A percentile compares a stretch with the other conserved stretches of the same genome.
Conservation (phyloP, 2,329 filamentous ascomycete genomes). For the Aspergillus niger region DNA sequence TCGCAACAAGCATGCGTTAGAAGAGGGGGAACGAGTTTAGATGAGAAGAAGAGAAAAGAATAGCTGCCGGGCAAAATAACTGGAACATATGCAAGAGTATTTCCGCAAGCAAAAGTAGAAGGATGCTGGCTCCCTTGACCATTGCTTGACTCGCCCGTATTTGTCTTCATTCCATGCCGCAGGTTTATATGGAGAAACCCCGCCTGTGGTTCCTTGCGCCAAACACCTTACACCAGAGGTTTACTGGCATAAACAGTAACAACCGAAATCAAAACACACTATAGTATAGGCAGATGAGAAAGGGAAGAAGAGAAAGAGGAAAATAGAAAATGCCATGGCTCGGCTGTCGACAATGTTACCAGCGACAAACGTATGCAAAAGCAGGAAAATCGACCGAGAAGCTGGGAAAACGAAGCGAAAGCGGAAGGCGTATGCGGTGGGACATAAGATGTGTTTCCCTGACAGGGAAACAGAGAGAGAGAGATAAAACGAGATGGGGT, state of each 20-base stretch:
- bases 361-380: slow-evolving; percentile 25
- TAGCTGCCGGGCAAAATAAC: slow-evolving; percentile 15
- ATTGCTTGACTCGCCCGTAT: slow-evolving; percentile 16
- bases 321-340: slow-evolving; percentile 8
- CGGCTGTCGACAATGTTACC: slow-evolving; percentile 18
- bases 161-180: slow-evolving; percentile 21
- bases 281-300: slow-evolving; percentile 16
- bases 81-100: slow-evolving; percentile 17
- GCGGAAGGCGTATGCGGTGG: slow-evolving; percentile 5
- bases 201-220: slow-evolving; percentile 26
- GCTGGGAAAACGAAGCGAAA: slow-evolving; percentile 1
- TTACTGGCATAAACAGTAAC: slow-evolving; percentile 21
- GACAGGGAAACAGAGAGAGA: slow-evolving; percentile 16
- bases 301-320: slow-evolving; percentile 12
- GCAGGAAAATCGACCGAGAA: slow-evolving; percentile 14
- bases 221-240: slow-evolving; percentile 29
- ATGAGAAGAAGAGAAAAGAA: slow-evolving; percentile 17
- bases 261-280: slow-evolving; percentile 25
- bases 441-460: slow-evolving; percentile 9
- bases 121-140: slow-evolving; percentile 14
- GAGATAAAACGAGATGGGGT: slow-evolving; percentile 15
- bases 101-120: neutral
- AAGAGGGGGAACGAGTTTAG: slow-evolving; percentile 22
- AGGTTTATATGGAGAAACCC: slow-evolving; percentile 21
- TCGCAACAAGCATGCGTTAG: slow-evolving; percentile 15